phyloP scores from a whole-genome alignment of 2,329 filamentous ascomycete species.

The Fusarium albidum region DNA sequence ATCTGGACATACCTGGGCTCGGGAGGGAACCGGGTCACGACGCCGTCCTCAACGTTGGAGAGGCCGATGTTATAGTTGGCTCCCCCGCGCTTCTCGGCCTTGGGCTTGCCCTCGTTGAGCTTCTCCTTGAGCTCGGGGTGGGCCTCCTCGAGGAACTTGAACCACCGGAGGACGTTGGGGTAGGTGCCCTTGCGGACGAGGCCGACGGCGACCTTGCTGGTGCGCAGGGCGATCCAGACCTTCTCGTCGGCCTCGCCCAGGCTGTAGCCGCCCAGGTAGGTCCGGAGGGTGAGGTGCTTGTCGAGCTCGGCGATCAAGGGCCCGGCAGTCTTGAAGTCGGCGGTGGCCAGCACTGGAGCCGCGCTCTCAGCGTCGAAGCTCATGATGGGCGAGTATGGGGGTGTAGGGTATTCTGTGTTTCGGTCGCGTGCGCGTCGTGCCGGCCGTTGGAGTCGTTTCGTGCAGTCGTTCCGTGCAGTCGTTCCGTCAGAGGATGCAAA shows the following conservation, averaged over 20 bases:
- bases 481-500: conserved; percentile 8
- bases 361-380: conserved; percentile 39
- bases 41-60: conserved; percentile 84
- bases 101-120: conserved; percentile 65
- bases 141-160: conserved; percentile 81
- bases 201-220: conserved; percentile 83
- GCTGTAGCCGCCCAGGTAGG: conserved; percentile 83
- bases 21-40: conserved; percentile 91
- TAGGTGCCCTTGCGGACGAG: conserved; percentile 82
- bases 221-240: conserved; percentile 83
- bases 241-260: conserved; percentile 80
- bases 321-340: conserved; percentile 83
- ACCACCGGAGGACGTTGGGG: conserved; percentile 85
- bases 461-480: too few species aligned
- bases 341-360: conserved; percentile 38
- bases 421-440: neutral
- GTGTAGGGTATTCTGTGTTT: conserved; percentile 1
- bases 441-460: neutral
- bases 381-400: conserved; percentile 27
- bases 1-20: conserved; percentile 79
- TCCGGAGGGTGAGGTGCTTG: conserved; percentile 85
- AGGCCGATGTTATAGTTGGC: conserved; percentile 90
- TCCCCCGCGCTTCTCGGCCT: conserved; percentile 74
- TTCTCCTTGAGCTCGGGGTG: conserved; percentile 79
- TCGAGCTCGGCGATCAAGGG: conserved; percentile 79